phyloP scores from a whole-genome alignment of 441 rosid genomes.

The Populus hybrid region DNA sequence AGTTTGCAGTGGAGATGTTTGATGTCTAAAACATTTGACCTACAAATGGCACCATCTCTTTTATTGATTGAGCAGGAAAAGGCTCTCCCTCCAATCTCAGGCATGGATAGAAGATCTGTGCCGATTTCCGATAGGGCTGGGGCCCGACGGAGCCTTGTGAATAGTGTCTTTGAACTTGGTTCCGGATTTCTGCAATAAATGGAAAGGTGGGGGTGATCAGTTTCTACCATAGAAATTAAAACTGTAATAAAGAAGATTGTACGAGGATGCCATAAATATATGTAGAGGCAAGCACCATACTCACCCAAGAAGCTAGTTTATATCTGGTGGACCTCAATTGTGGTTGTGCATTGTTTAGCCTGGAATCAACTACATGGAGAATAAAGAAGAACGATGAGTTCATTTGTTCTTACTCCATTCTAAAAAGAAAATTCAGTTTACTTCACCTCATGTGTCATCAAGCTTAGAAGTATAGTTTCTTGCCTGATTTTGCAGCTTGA shows the following conservation, averaged over 20 bases:
- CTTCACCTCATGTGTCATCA: too few relatives aligned
- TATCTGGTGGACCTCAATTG: background rate
- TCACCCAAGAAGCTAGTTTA: constrained; percentile 2
- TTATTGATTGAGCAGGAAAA: background rate
- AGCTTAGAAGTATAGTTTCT: background rate
- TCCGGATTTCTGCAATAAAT: constrained; percentile 10
- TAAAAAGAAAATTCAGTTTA: background rate
- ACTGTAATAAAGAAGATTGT: background rate
- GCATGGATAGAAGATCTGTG: constrained; percentile 21
- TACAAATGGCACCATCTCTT: background rate
- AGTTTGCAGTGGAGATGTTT: background rate
- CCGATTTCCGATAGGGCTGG: constrained; percentile 33
- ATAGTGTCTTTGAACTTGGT: background rate
- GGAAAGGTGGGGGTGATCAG: background rate
- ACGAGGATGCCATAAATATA: background rate
- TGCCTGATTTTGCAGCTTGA: constrained; percentile 25
- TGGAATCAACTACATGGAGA: constrained; percentile 9
- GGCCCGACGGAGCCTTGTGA: constrained; percentile 32
- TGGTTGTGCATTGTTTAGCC: background rate
- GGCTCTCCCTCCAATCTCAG: background rate
- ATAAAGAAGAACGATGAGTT: background rate
- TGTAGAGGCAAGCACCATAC: background rate
- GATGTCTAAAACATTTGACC: background rate
- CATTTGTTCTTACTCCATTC: background rate
- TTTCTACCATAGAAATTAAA: background rate